Percentiles rank a stretch among this genome's conserved stretches.
Conservation (phyloP, 1,139 yeast genomes). For the Debaryomyces coudertii region DNA sequence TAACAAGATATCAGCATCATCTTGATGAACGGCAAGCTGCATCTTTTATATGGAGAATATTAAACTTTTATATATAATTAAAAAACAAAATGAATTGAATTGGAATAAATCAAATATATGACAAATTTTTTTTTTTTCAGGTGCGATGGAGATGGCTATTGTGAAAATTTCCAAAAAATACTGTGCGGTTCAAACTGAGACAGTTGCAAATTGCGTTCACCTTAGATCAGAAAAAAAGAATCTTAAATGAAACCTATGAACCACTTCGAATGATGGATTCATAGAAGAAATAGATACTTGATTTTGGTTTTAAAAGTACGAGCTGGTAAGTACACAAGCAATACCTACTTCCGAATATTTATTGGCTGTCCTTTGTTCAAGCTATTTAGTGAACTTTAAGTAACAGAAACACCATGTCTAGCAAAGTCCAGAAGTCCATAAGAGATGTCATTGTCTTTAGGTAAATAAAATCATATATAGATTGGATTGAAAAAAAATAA, state of each 20-base stretch:
- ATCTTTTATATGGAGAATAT: slow-evolving; percentile 24
- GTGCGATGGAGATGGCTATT: slow-evolving; percentile 10
- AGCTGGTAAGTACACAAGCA: no score
- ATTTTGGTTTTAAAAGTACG: no score
- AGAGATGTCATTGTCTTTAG: background rate
- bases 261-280: no score
- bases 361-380: no score
- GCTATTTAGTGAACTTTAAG: no score
- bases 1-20: slow-evolving; percentile 73
- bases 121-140: slow-evolving; percentile 10
- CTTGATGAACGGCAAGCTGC: slow-evolving; percentile 70
- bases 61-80: slow-evolving; percentile 1
- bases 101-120: slow-evolving; percentile 3
- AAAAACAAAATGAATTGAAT: background rate
- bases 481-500: slow-evolving; percentile 25
- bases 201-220: background rate
- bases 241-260: background rate
- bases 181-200: slow-evolving; percentile 5
- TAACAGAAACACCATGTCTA: no score
- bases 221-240: background rate
- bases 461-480: background rate
- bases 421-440: background rate
- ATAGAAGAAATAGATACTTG: no score
- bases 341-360: no score
- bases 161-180: slow-evolving; percentile 6